These are phyloP conservation scores for Phalaenopsis aphrodite DNA, from an alignment of 106 monocot species.

Conservation along the genomic window DNA sequence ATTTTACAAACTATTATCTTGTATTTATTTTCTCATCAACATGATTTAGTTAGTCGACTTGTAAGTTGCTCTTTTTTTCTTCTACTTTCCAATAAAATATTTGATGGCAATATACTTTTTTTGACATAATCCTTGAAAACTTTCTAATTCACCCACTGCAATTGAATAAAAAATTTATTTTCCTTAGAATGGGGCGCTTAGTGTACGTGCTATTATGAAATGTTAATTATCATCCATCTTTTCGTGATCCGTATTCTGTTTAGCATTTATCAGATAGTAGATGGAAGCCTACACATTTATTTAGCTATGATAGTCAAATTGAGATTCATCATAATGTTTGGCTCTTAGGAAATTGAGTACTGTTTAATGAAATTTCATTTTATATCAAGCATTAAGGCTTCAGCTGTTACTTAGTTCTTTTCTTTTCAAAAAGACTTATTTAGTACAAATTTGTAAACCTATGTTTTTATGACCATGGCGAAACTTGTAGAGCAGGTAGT, in stretches of 20 bases:
- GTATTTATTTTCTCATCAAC: not conserved
- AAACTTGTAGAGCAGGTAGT: not conserved
- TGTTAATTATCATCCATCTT: not conserved
- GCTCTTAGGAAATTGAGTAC: not conserved
- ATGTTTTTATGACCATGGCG: not conserved
- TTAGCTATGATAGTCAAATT: not conserved
- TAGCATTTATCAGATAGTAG: not conserved
- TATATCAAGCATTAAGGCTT: not conserved
- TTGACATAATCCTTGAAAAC: not conserved
- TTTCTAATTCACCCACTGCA: not conserved
- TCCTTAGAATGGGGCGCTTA: not conserved
- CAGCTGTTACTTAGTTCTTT: not conserved
- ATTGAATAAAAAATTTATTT: not conserved
- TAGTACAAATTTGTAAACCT: not conserved
- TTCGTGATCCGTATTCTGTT: not conserved
- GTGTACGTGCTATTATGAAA: not conserved
- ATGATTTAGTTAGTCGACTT: not conserved
- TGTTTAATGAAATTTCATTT: not conserved
- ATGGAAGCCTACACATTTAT: not conserved
- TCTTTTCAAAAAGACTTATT: not conserved
- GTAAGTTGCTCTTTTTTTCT: not conserved
- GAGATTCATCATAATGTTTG: not conserved
- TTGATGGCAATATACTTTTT: not conserved
- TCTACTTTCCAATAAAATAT: not conserved
- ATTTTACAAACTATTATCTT: not conserved